Evolutionary conservation across 192 early-diverging fungal species (phyloP).

Genomic region (Gonapodya sp.): DNA sequence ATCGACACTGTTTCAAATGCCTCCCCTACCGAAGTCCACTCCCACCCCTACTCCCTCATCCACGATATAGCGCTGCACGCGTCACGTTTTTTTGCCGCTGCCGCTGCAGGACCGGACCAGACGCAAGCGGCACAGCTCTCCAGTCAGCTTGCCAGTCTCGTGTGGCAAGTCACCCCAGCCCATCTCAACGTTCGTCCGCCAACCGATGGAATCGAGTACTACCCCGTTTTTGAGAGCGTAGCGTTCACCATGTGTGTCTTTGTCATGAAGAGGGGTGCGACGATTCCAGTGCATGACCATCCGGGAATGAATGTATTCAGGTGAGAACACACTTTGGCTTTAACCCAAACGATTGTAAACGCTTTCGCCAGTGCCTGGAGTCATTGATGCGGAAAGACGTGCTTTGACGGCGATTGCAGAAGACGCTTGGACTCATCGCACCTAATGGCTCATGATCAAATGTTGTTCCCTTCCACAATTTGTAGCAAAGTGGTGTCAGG

Average conservation of each 20-base stretch:
- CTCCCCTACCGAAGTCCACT: background rate
- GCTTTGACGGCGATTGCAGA: too few relatives aligned
- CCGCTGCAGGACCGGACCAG: background rate
- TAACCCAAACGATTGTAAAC: too few relatives aligned
- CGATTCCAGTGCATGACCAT: slow-evolving; percentile 34
- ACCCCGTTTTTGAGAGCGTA: slow-evolving; percentile 20
- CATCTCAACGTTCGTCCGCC: background rate
- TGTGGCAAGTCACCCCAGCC: background rate
- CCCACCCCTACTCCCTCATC: background rate
- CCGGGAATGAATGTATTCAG: slow-evolving; percentile 36
- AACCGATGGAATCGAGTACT: slow-evolving; percentile 20
- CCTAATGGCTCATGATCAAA: too few relatives aligned
- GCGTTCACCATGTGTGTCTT: slow-evolving; percentile 34
- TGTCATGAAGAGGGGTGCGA: slow-evolving; percentile 26
- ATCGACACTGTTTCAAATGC: background rate
- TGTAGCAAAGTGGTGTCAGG: slow-evolving; percentile 28
- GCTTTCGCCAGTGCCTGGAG: too few relatives aligned
- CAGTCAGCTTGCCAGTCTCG: background rate
- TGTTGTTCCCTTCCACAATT: background rate
- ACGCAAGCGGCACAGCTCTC: background rate
- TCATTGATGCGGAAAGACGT: too few relatives aligned
- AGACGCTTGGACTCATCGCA: too few relatives aligned
- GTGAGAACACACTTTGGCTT: slow-evolving; percentile 8
- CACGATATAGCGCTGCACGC: background rate
- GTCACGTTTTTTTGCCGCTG: background rate